Evolutionary conservation across 2,329 filamentous ascomycete genomes (phyloP), one percentile per base, ranked within the genome.

Genomic region (Trichophyton benhamiae): DNA sequence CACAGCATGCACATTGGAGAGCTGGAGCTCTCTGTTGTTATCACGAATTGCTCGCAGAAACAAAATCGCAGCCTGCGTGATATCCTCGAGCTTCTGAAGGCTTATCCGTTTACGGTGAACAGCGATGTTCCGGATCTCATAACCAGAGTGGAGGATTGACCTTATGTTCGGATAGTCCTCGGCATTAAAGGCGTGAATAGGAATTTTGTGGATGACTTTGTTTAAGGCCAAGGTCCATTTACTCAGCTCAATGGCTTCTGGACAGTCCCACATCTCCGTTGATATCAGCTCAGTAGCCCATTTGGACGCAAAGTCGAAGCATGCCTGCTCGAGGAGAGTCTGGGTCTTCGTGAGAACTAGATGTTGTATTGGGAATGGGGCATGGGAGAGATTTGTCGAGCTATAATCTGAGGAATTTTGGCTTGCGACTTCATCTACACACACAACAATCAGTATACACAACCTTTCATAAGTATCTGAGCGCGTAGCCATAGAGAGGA

Each of bases 351-450:
- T 72, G n/a, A 77, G 68, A 44, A 77, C 69, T 1, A 68, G 57
- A 66, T 77, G 72, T 60, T 76, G 73, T 2, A 70, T 63, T 33
- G 66, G 65, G 63, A 73, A 76, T 3, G 71, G 72, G 11, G 76
- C 63, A 36, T 17, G n/a, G 15, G 15, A 38, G 9, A 38, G 2
- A 44, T 17, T 7, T 44, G 6, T 44, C n/a, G 41, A n/a, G n/a
- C n/a, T 5, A 17, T 7, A 4, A n/a, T 44, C 33, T 9, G 33
- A 38, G 11, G 3, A 13, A 38, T 3, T 9, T 38, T 13, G 8
- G 33, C 9, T 38, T 38, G 33, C 3, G 3, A 4, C 11, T 38
- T 38, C 33, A 38, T 38, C 33, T 38, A 38, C 9, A 38, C 13
- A 30, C 33, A 38, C 13, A 30, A 11, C 11, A 13, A 9, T 38